Percentiles rank a stretch among this genome's conserved stretches.
Evolutionary conservation across 805 yeast species (phyloP).

Genomic region (Saccharomyces mikatae): DNA sequence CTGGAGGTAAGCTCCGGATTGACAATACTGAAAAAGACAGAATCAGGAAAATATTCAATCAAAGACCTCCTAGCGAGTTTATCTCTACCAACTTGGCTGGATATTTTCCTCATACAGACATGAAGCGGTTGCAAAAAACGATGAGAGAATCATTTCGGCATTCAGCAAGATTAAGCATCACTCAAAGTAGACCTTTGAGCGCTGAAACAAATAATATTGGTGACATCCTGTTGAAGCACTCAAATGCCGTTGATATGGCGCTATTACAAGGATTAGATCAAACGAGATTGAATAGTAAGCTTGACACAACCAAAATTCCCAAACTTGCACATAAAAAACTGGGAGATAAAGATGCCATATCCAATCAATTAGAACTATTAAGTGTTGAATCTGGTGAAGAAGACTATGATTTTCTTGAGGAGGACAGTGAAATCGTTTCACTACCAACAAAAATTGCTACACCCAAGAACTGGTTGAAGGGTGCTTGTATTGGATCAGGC

Average conservation of each 20-base stretch:
- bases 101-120: conserved; percentile 80
- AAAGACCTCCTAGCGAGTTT: conserved; percentile 87
- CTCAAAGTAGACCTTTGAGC: conserved; percentile 15
- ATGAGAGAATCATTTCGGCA: conserved; percentile 76
- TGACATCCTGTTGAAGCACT: conserved; percentile 49
- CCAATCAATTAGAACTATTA: neutral
- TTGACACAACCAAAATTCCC: neutral
- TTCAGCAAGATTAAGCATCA: conserved; percentile 46
- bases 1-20: conserved; percentile 7
- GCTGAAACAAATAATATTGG: conserved; percentile 48
- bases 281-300: neutral
- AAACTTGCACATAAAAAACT: conserved; percentile 36
- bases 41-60: conserved; percentile 54
- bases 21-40: conserved; percentile 22
- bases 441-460: conserved; percentile 35
- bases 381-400: conserved; percentile 1
- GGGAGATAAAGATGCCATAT: conserved; percentile 24
- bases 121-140: conserved; percentile 65
- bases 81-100: conserved; percentile 84
- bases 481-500: conserved; percentile 90
- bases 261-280: conserved; percentile 30
- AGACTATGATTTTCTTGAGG: conserved; percentile 21
- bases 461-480: conserved; percentile 84
- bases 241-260: conserved; percentile 47
- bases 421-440: conserved; percentile 31